phyloP scores from a whole-genome alignment of 768 basidiomycete genomes.

The Russula ochroleuca region DNA sequence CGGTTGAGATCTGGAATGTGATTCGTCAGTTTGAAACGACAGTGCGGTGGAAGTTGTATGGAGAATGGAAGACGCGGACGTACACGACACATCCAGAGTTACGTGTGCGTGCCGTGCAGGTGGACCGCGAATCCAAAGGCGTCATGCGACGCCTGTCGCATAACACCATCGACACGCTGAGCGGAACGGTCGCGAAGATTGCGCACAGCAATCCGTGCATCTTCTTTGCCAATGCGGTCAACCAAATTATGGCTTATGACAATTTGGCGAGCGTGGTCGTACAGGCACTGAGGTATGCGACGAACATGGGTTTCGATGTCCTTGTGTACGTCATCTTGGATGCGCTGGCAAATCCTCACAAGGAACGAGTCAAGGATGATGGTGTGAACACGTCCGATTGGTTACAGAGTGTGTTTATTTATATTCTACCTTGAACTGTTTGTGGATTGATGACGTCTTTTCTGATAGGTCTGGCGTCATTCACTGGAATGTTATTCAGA shows the following conservation, averaged over 20 bases:
- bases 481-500: constrained; percentile 88
- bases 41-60: constrained; percentile 86
- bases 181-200: constrained; percentile 85
- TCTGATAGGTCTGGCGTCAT: constrained; percentile 76
- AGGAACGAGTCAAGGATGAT: constrained; percentile 82
- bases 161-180: constrained; percentile 78
- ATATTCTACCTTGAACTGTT: constrained; percentile 7
- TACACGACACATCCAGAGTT: constrained; percentile 79
- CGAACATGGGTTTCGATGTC: constrained; percentile 92
- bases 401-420: constrained; percentile 71
- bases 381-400: constrained; percentile 88
- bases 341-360: constrained; percentile 76
- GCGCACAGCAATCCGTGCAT: constrained; percentile 93
- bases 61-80: constrained; percentile 80
- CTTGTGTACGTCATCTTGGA: constrained; percentile 84
- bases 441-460: constrained; percentile 21
- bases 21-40: constrained; percentile 74
- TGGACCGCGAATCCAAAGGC: constrained; percentile 83
- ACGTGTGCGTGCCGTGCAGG: constrained; percentile 73
- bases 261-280: constrained; percentile 89
- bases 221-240: constrained; percentile 83
- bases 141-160: constrained; percentile 83
- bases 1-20: constrained; percentile 90
- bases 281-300: constrained; percentile 82
- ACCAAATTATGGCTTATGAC: constrained; percentile 95